Base-by-base conservation (phyloP, 306 rosid species). In the Ceratonia siliqua region DNA sequence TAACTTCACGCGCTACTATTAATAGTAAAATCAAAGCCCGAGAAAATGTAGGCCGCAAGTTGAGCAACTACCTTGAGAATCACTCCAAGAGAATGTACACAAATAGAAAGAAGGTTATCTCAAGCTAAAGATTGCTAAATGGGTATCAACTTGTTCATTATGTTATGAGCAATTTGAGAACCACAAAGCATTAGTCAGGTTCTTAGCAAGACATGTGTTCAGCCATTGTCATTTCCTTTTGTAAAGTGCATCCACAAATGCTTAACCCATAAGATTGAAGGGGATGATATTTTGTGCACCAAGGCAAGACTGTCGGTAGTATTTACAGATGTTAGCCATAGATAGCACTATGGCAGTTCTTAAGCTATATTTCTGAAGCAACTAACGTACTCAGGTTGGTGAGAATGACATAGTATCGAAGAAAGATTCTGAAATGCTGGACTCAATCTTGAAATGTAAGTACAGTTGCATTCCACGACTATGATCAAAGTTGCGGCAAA, bases 401-500 rank as follows among this genome's bases (percentile, higher is more conserved):
- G n/a, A n/a, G n/a, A n/a, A n/a, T n/a, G n/a, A n/a, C n/a, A n/a
- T n/a, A n/a, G n/a, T n/a, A 48, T 1, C 17, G 17, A 7, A 49
- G 11, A 49, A 49, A 49, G 55, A 49, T 49, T 2, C 3, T 18
- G 11, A 15, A 20, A 68, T 5, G 20, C 35, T 27, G 15, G n/a
- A n/a, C n/a, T n/a, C 46, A 20, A 78, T 77, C 74, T 5, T 43
- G 15, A 35, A 67, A 42, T 74, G 65, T 59, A 81, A 75, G 84
- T 59, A 41, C 35, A 3, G 33, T 62, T 49, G 20, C 28, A 15
- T 52, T 66, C 91, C 89, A 87, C 81, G 76, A 82, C 62, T 76
- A 15, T 62, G 43, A 18, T 2, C 1, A 66, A 74, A 82, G 64
- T 70, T 63, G 87, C 85, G 92, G 92, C 85, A 67, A 83, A 67